Conservation (phyloP, 2,329 filamentous ascomycete genomes). For the Botrytis elliptica region DNA sequence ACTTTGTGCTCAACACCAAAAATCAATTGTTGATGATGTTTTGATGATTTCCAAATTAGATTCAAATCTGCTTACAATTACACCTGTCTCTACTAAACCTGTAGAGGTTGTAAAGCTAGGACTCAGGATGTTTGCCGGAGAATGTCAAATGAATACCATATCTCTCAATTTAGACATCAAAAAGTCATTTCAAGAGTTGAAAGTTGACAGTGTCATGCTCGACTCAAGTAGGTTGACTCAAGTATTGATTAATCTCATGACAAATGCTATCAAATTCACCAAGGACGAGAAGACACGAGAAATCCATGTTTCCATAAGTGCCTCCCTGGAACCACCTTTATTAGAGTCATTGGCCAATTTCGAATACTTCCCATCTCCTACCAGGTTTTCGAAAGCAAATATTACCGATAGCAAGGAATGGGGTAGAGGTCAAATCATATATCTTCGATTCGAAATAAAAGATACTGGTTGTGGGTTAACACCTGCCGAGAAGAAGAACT, state of each 20-base stretch:
- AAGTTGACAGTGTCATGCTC: conserved; percentile 63
- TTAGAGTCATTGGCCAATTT: conserved; percentile 18
- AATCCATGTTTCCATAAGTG: conserved; percentile 44
- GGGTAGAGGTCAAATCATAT: conserved; percentile 51
- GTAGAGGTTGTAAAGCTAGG: conserved; percentile 64
- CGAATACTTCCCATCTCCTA: conserved; percentile 27
- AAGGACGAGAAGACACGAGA: conserved; percentile 58
- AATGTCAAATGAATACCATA: conserved; percentile 68
- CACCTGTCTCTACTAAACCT: conserved; percentile 67
- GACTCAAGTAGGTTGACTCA: conserved; percentile 76
- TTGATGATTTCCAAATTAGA: conserved; percentile 70
- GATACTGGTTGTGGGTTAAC: conserved; percentile 75
- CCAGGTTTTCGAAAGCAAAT: conserved; percentile 35
- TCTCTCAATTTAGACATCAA: conserved; percentile 63
- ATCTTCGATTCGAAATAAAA: conserved; percentile 69
- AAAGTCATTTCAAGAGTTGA: conserved; percentile 56
- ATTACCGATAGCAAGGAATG: conserved; percentile 33
- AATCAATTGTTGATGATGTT: conserved; percentile 63
- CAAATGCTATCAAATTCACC: conserved; percentile 82
- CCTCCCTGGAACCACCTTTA: conserved; percentile 41
- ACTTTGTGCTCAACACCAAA: conserved; percentile 73
- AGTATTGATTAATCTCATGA: conserved; percentile 76
- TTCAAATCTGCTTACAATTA: conserved; percentile 66
- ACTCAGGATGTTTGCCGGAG: conserved; percentile 75
- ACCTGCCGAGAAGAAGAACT: conserved; percentile 65